These are phyloP conservation scores for Cladochytrium tenue DNA, from an alignment of 371 early-diverging fungal species.

Conservation along the genomic window DNA sequence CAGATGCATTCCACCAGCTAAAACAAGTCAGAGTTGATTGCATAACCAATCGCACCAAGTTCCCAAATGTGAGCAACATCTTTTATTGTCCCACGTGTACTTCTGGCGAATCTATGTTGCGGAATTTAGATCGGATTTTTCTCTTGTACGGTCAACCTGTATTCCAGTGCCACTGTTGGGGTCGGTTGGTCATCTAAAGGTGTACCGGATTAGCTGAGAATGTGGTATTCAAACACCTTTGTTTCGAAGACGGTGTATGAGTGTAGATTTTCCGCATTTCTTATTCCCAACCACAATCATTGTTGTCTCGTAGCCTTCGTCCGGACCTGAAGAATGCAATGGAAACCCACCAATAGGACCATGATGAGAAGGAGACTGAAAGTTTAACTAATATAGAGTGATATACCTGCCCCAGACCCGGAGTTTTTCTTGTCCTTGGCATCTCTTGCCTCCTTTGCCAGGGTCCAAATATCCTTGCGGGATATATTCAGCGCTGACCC, in stretches of 20 bases:
- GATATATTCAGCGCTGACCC: neutral
- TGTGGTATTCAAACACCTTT: slow-evolving; percentile 32
- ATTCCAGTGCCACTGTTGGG: slow-evolving; percentile 52
- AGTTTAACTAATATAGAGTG: too few species aligned
- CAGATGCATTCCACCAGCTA: slow-evolving; percentile 48
- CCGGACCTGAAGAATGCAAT: too few species aligned
- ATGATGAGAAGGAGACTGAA: too few species aligned
- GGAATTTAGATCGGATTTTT: neutral
- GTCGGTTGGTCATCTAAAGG: slow-evolving; percentile 42
- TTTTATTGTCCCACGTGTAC: slow-evolving; percentile 48
- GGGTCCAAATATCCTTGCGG: slow-evolving; percentile 45
- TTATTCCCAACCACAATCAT: slow-evolving; percentile 46
- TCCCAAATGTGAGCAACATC: slow-evolving; percentile 59
- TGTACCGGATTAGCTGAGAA: slow-evolving; percentile 1
- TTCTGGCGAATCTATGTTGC: slow-evolving; percentile 41
- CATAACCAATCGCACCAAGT: slow-evolving; percentile 28
- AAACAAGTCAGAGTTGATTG: neutral
- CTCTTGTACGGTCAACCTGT: slow-evolving; percentile 22
- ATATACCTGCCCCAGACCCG: neutral
- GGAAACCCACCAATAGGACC: too few species aligned
- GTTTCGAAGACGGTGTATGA: slow-evolving; percentile 49
- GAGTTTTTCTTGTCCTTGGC: slow-evolving; percentile 32
- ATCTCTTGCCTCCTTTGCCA: slow-evolving; percentile 42
- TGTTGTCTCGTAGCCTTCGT: slow-evolving; percentile 37
- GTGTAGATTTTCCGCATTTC: slow-evolving; percentile 40